Percentiles rank a stretch among this genome's conserved stretches.
Conservation (phyloP, 2,329 filamentous ascomycete species). For the Hypoxylon sp. region DNA sequence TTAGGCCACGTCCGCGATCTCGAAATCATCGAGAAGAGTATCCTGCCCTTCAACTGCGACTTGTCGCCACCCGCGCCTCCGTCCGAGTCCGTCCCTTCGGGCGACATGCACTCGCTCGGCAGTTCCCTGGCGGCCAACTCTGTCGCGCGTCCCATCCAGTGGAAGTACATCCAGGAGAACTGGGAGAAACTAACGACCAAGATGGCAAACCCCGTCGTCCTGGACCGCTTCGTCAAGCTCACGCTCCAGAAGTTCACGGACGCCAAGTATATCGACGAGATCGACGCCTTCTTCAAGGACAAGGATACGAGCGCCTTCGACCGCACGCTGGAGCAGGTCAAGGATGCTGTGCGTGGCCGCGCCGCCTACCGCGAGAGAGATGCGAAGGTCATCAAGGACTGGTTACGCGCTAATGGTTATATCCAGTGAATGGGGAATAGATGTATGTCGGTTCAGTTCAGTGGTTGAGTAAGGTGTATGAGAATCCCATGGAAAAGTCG, state of each 20-base stretch:
- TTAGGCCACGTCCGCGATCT: constrained; percentile 80
- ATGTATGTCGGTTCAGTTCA: neutral
- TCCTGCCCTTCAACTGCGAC: constrained; percentile 84
- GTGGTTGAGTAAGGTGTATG: neutral
- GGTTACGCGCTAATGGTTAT: constrained; percentile 73
- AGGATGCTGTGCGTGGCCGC: constrained; percentile 87
- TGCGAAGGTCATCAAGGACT: constrained; percentile 79
- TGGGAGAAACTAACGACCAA: constrained; percentile 81
- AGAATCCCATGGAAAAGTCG: neutral
- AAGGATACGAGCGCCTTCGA: constrained; percentile 92
- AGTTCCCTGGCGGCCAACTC: constrained; percentile 80
- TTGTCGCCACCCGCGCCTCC: constrained; percentile 64
- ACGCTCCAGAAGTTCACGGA: constrained; percentile 85
- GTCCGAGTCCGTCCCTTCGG: constrained; percentile 79
- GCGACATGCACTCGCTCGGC: constrained; percentile 90
- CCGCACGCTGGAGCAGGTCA: constrained; percentile 85
- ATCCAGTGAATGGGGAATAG: constrained; percentile 33
- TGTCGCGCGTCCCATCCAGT: constrained; percentile 79
- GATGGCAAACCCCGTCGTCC: constrained; percentile 85
- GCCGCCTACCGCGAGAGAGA: constrained; percentile 88
- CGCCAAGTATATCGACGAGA: constrained; percentile 77
- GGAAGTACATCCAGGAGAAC: constrained; percentile 88
- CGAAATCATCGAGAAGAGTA: constrained; percentile 76
- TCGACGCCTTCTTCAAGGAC: constrained; percentile 84
- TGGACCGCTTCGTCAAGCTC: constrained; percentile 89